Evolutionary conservation across 441 rosid genomes (phyloP).

Genomic region (Populus trichocarpa): DNA sequence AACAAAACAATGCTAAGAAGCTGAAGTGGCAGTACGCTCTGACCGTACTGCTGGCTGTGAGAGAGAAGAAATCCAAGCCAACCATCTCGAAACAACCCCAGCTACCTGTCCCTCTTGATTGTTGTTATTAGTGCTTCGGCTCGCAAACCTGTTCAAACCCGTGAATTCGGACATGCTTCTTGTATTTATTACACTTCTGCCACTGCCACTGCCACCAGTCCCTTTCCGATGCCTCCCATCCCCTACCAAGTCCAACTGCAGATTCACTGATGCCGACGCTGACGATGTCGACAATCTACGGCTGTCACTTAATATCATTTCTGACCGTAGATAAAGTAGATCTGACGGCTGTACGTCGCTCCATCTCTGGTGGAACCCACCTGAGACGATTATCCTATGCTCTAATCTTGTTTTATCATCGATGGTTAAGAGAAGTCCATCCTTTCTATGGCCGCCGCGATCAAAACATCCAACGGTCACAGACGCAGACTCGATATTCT

Average conservation of each 20-base stretch:
- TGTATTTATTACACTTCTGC: conserved; percentile 52
- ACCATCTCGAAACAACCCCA: conserved; percentile 58
- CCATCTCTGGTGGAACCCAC: conserved; percentile 56
- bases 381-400: conserved; percentile 68
- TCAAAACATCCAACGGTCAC: conserved; percentile 44
- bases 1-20: too few species aligned
- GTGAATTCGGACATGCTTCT: conserved; percentile 86
- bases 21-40: conserved; percentile 4
- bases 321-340: conserved; percentile 65
- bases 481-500: conserved; percentile 17
- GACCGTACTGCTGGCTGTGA: conserved; percentile 33
- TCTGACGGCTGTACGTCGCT: conserved; percentile 82
- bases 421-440: conserved; percentile 48
- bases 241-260: not conserved
- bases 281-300: conserved; percentile 27
- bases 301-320: conserved; percentile 57
- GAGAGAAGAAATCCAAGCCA: conserved; percentile 49
- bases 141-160: conserved; percentile 52
- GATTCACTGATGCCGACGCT: not conserved
- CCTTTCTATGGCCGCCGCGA: conserved; percentile 49
- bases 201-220: conserved; percentile 55
- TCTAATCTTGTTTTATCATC: conserved; percentile 39
- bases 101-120: conserved; percentile 20
- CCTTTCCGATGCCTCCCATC: not conserved
- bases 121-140: conserved; percentile 20